A percentile compares a stretch with the other conserved stretches of the same genome.
phyloP scores from a whole-genome alignment of 2,329 filamentous ascomycete species.

The Alternaria gansuensis region DNA sequence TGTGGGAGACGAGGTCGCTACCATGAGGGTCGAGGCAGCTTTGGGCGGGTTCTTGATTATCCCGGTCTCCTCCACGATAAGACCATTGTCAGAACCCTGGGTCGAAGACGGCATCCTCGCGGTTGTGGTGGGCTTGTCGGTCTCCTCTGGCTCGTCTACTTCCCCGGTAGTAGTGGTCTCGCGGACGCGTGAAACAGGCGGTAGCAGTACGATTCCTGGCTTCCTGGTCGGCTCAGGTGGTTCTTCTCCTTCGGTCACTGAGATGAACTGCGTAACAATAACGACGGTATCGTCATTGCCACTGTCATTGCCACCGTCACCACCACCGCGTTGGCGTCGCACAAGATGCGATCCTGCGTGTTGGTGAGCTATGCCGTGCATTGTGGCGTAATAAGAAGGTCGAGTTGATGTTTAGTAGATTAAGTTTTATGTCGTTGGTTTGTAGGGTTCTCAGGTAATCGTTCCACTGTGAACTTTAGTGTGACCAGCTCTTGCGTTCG shows the following conservation, averaged over 20 bases:
- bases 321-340: slow-evolving; percentile 37
- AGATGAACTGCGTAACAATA: slow-evolving; percentile 50
- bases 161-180: slow-evolving; percentile 26
- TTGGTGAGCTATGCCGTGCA: slow-evolving; percentile 34
- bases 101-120: slow-evolving; percentile 35
- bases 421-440: slow-evolving; percentile 1
- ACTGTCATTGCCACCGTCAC: slow-evolving; percentile 20
- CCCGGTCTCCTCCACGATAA: slow-evolving; percentile 24
- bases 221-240: slow-evolving; percentile 53
- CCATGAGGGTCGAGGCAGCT: slow-evolving; percentile 34
- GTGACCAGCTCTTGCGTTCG: slow-evolving; percentile 23
- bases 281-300: slow-evolving; percentile 23
- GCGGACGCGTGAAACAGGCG: slow-evolving; percentile 33
- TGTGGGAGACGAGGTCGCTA: slow-evolving; percentile 43
- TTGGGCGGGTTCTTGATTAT: slow-evolving; percentile 27
- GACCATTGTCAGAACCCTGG: slow-evolving; percentile 13
- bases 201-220: slow-evolving; percentile 27
- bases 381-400: slow-evolving; percentile 14
- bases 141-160: slow-evolving; percentile 24
- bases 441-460: neutral
- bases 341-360: slow-evolving; percentile 42
- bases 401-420: slow-evolving; percentile 6
- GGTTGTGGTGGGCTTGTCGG: slow-evolving; percentile 27
- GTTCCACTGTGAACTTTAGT: slow-evolving; percentile 6
- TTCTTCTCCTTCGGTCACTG: slow-evolving; percentile 63